Evolutionary conservation across 2,329 filamentous ascomycete species (phyloP).

Genomic region (Trichoderma pleuroti): DNA sequence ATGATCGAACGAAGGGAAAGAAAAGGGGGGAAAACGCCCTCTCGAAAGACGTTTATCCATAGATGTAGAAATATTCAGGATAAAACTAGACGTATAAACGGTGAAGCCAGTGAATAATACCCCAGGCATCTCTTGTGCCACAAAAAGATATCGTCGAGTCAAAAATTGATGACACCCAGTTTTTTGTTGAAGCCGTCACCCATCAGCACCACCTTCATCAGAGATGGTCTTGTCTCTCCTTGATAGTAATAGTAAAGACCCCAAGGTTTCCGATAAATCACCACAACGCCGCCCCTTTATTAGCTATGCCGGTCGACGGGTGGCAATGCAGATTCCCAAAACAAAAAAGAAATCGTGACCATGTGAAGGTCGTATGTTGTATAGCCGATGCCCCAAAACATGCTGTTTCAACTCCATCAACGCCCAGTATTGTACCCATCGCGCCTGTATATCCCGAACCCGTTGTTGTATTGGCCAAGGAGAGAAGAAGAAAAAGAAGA

Average conservation of each 20-base stretch:
- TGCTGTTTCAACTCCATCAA: not conserved
- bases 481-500: not conserved
- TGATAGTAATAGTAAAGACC: not conserved
- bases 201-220: not conserved
- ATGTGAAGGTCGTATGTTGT: not conserved
- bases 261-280: not conserved
- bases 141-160: not conserved
- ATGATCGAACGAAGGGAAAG: not conserved
- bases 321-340: not conserved
- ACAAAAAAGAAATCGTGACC: not conserved
- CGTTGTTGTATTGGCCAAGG: not conserved
- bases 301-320: not conserved
- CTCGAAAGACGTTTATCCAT: not conserved
- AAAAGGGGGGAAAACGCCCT: not conserved
- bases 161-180: not conserved
- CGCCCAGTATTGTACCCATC: not conserved
- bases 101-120: not conserved
- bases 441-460: not conserved
- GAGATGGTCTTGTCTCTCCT: not conserved
- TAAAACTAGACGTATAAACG: not conserved
- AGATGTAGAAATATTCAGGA: not conserved
- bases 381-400: not conserved
- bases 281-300: not conserved
- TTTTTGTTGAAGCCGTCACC: not conserved
- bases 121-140: not conserved